Conservation (phyloP, 805 yeast genomes). For the Zygotorulaspora danielsina region DNA sequence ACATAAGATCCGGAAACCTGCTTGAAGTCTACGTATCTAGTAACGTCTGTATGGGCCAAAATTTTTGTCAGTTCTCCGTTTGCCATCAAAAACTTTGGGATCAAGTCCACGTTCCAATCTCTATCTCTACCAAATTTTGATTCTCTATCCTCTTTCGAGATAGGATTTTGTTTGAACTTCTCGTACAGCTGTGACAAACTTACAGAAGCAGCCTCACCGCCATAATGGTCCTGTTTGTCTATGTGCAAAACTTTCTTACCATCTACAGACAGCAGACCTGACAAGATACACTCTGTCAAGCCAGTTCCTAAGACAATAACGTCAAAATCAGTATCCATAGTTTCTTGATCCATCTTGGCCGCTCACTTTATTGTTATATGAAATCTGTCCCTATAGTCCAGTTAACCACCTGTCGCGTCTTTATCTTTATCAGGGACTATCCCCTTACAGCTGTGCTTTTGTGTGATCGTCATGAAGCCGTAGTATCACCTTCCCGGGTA, state of each 20-base stretch:
- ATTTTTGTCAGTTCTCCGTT: constrained; percentile 96
- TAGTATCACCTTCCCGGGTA: not conserved
- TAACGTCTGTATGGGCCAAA: constrained; percentile 91
- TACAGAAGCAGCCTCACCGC: constrained; percentile 85
- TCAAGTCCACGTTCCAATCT: constrained; percentile 96
- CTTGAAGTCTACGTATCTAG: constrained; percentile 92
- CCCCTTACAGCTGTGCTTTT: too few species aligned
- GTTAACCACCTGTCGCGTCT: not conserved
- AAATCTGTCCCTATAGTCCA: not conserved
- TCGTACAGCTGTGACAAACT: constrained; percentile 64
- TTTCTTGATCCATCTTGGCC: constrained; percentile 23
- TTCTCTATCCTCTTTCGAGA: constrained; percentile 60
- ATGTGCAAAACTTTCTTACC: constrained; percentile 96
- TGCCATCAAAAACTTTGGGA: constrained; percentile 96
- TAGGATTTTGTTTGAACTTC: constrained; percentile 80
- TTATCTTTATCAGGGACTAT: too few species aligned
- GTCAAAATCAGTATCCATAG: constrained; percentile 94
- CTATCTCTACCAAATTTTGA: constrained; percentile 80
- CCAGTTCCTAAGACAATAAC: constrained; percentile 93
- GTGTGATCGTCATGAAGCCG: too few species aligned
- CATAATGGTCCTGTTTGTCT: constrained; percentile 94
- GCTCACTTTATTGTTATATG: not conserved
- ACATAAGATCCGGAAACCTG: constrained; percentile 96
- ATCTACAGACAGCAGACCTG: constrained; percentile 93
- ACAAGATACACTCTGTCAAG: constrained; percentile 92